Evolutionary conservation across 192 early-diverging fungal species (phyloP).

Genomic region (Gryganskiella cystojenkinii): DNA sequence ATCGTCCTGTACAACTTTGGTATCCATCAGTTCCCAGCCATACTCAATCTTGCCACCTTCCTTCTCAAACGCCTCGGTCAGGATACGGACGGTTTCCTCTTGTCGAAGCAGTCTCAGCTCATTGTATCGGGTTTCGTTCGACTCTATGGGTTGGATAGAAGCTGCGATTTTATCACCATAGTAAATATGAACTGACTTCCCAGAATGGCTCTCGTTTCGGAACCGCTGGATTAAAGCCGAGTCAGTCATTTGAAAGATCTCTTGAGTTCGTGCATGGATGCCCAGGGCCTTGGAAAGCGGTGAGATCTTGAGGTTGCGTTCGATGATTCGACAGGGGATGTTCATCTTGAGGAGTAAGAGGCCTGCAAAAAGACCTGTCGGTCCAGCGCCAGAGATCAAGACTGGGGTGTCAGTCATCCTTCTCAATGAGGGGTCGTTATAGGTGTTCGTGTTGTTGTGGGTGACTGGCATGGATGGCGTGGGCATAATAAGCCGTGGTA

Average conservation of each 20-base stretch:
- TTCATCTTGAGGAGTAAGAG: not conserved
- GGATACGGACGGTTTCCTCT: not conserved
- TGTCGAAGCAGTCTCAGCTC: not conserved
- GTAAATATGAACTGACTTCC: not conserved
- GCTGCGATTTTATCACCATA: not conserved
- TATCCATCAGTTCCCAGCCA: constrained; percentile 9
- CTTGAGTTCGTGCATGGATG: constrained; percentile 9
- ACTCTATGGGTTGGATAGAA: not conserved
- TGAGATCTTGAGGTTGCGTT: constrained; percentile 3
- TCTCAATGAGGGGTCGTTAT: no score
- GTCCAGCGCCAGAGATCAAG: constrained; percentile 20
- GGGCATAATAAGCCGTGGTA: no score
- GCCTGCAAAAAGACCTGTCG: constrained; percentile 14
- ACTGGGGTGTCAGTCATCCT: not conserved
- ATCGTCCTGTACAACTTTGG: constrained; percentile 10
- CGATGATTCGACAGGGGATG: constrained; percentile 11
- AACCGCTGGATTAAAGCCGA: not conserved
- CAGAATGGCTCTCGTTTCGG: not conserved
- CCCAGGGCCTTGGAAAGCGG: constrained; percentile 10
- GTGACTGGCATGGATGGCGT: no score
- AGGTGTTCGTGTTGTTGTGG: no score
- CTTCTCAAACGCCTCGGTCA: constrained; percentile 4
- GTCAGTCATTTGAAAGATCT: constrained; percentile 1
- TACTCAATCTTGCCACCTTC: not conserved
- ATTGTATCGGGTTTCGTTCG: not conserved